These are phyloP conservation scores for Hypoxylon intermedium DNA, from an alignment of 495 filamentous ascomycete genomes.

Conservation along the genomic window DNA sequence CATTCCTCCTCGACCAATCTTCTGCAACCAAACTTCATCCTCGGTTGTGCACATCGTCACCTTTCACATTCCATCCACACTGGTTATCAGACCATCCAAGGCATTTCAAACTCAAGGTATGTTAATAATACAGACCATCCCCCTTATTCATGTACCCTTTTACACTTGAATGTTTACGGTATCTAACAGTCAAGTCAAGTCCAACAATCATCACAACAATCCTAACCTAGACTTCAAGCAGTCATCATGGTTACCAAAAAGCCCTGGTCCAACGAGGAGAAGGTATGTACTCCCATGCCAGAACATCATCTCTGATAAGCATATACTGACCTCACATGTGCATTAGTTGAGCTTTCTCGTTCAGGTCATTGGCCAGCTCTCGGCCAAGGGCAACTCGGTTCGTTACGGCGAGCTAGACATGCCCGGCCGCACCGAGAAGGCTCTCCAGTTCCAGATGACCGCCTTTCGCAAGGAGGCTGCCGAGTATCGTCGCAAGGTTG, in stretches of 20 bases:
- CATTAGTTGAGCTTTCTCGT: constrained; percentile 44
- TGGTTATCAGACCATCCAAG: too few relatives aligned
- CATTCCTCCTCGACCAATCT: neutral
- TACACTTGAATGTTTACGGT: too few relatives aligned
- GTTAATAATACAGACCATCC: too few relatives aligned
- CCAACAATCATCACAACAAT: too few relatives aligned
- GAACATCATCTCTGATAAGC: neutral
- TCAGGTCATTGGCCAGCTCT: constrained; percentile 30
- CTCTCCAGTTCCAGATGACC: constrained; percentile 20
- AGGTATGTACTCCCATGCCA: constrained; percentile 45
- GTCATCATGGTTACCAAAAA: too few relatives aligned
- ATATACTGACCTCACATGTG: neutral
- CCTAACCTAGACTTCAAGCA: too few relatives aligned
- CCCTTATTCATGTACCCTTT: too few relatives aligned
- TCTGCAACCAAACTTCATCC: too few relatives aligned
- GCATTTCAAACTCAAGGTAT: too few relatives aligned
- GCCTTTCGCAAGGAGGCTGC: constrained; percentile 25
- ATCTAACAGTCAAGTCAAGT: too few relatives aligned
- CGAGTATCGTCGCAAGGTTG: neutral
- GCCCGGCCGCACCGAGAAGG: constrained; percentile 40
- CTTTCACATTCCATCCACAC: too few relatives aligned
- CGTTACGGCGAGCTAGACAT: constrained; percentile 7
- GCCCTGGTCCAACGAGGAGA: constrained; percentile 51
- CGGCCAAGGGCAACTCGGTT: constrained; percentile 15
- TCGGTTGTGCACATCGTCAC: too few relatives aligned